Conservation (phyloP, 2,329 filamentous ascomycete species). For the Fusarium mexicanum region DNA sequence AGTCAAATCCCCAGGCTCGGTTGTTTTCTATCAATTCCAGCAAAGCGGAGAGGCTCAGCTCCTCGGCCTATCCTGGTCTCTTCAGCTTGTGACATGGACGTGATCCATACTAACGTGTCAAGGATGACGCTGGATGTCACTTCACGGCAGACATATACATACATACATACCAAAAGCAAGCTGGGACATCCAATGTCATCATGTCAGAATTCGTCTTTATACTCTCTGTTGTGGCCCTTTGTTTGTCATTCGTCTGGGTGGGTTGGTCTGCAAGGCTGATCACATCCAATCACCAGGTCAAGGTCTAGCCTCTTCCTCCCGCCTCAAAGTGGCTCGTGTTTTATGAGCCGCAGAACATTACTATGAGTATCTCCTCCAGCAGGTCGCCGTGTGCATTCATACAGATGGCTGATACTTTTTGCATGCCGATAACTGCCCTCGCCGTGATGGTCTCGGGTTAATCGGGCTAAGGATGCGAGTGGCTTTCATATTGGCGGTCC, state of each 20-base stretch:
- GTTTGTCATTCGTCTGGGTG: background rate
- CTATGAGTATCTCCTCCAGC: background rate
- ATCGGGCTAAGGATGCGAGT: background rate
- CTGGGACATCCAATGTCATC: background rate
- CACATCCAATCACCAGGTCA: background rate
- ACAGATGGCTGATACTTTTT: background rate
- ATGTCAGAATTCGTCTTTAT: background rate
- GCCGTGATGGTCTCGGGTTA: background rate
- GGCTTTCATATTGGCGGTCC: background rate
- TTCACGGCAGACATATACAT: background rate
- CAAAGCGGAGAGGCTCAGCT: background rate
- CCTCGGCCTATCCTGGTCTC: background rate
- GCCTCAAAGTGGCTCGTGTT: conserved; percentile 6
- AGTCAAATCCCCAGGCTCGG: background rate
- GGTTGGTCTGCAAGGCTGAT: background rate
- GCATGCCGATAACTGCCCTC: background rate
- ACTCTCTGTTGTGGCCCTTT: background rate
- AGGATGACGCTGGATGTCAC: background rate
- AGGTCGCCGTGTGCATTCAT: background rate
- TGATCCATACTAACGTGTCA: background rate
- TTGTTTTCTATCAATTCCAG: background rate
- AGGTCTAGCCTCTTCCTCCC: background rate
- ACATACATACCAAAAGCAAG: background rate
- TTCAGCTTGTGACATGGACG: background rate
- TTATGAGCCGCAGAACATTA: background rate